Evolutionary conservation across 306 rosid species (phyloP).

Genomic region (Pterocarpus macrocarpus): DNA sequence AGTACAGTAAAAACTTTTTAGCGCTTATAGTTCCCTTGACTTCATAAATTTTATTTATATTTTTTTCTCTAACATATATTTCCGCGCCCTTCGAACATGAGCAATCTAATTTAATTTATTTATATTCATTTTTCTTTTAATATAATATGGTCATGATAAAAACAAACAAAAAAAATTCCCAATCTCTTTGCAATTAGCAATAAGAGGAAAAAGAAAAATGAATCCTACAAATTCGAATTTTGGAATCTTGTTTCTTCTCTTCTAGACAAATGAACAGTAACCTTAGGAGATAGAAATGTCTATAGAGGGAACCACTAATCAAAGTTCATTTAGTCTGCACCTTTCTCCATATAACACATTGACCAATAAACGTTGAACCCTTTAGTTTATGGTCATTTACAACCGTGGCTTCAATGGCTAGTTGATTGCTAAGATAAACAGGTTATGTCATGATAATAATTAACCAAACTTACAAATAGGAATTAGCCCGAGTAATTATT

Average conservation of each 20-base stretch:
- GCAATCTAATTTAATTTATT: no score
- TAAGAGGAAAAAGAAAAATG: no score
- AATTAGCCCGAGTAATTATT: background rate
- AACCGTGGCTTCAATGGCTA: background rate
- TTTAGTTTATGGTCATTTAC: background rate
- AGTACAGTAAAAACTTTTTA: background rate
- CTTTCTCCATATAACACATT: background rate
- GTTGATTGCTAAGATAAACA: background rate
- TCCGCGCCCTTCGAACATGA: background rate
- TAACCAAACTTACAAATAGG: background rate
- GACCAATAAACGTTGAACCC: background rate
- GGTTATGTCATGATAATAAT: background rate
- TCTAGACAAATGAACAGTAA: background rate
- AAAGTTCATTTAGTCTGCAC: background rate
- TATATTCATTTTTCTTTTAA: no score
- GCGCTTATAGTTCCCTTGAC: background rate
- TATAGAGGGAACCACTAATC: background rate
- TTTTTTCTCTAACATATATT: no score
- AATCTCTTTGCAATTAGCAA: no score
- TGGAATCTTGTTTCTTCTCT: background rate
- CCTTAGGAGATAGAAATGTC: background rate
- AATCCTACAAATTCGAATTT: no score
- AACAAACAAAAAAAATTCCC: no score
- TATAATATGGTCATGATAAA: no score
- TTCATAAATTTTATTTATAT: background rate